Percentiles rank a stretch among this genome's conserved stretches.
Conservation (phyloP, 139 green algal genomes). For the Trebouxia sp. region DNA sequence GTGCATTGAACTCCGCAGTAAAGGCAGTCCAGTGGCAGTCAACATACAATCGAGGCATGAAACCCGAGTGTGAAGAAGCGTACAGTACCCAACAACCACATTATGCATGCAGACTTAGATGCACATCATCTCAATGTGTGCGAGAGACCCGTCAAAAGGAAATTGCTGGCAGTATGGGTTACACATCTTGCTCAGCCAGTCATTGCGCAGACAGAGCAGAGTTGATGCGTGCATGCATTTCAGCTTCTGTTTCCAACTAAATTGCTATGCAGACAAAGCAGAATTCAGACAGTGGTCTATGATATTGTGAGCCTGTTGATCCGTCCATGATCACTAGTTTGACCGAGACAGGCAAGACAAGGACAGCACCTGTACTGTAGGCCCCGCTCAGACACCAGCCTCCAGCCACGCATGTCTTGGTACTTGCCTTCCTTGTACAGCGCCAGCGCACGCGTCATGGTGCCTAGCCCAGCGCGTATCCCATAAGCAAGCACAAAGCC, state of each 20-base stretch:
- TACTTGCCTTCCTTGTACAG: background rate
- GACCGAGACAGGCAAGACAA: background rate
- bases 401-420: slow-evolving; percentile 20
- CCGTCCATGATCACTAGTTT: too few relatives aligned
- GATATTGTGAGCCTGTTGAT: background rate
- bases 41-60: too few relatives aligned
- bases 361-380: slow-evolving; percentile 15
- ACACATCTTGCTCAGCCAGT: too few relatives aligned
- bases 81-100: too few relatives aligned
- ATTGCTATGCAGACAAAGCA: background rate
- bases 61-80: too few relatives aligned
- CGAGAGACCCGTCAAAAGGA: too few relatives aligned
- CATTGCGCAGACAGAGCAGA: too few relatives aligned
- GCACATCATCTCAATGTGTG: too few relatives aligned
- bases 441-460: slow-evolving; percentile 8
- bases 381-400: slow-evolving; percentile 20
- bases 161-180: too few relatives aligned
- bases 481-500: slow-evolving; percentile 30
- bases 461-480: slow-evolving; percentile 11
- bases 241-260: background rate
- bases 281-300: background rate
- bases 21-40: too few relatives aligned
- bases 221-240: background rate
- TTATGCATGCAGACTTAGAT: too few relatives aligned
- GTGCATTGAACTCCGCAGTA: too few relatives aligned